Evolutionary conservation across 495 filamentous ascomycete species (phyloP).

Genomic region (Staphylotrichum longicolle): DNA sequence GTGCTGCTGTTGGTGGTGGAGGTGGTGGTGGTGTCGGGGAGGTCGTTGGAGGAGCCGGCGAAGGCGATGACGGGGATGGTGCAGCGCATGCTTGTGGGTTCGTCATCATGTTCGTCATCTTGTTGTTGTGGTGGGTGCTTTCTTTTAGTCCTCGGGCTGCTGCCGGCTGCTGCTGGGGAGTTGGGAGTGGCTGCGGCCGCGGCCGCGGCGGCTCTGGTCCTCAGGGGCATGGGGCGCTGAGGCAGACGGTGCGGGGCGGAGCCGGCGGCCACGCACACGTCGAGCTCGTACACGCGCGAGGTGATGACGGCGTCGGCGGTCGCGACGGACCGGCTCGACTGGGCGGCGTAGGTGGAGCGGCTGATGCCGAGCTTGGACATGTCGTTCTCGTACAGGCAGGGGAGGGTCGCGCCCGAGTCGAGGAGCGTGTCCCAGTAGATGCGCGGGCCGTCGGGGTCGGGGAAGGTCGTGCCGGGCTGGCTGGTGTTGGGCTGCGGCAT

Average conservation of each 20-base stretch:
- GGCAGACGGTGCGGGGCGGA: too few species aligned
- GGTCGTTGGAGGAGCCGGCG: slow-evolving; percentile 17
- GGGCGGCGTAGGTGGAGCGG: slow-evolving; percentile 38
- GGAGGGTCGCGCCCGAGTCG: slow-evolving; percentile 47
- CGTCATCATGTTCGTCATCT: background rate
- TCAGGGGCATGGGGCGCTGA: too few species aligned
- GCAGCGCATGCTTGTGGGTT: slow-evolving; percentile 25
- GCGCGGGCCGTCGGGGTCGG: slow-evolving; percentile 19
- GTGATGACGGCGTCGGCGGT: slow-evolving; percentile 23
- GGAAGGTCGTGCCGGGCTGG: background rate
- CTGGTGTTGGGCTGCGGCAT: slow-evolving; percentile 10
- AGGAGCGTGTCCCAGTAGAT: slow-evolving; percentile 36
- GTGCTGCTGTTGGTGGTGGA: too few species aligned
- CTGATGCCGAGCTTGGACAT: slow-evolving; percentile 37
- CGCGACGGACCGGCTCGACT: slow-evolving; percentile 29
- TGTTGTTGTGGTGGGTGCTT: background rate
- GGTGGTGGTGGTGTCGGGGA: background rate
- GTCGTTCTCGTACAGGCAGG: slow-evolving; percentile 38
- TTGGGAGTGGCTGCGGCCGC: background rate
- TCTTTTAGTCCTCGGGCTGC: background rate
- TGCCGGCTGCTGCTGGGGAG: background rate
- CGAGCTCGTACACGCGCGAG: slow-evolving; percentile 43
- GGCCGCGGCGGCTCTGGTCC: slow-evolving; percentile 10
- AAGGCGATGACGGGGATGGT: slow-evolving; percentile 35
- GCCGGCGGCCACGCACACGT: slow-evolving; percentile 29